Base-by-base conservation (phyloP, 2,329 filamentous ascomycete genomes). In the Neonectria hederae region DNA sequence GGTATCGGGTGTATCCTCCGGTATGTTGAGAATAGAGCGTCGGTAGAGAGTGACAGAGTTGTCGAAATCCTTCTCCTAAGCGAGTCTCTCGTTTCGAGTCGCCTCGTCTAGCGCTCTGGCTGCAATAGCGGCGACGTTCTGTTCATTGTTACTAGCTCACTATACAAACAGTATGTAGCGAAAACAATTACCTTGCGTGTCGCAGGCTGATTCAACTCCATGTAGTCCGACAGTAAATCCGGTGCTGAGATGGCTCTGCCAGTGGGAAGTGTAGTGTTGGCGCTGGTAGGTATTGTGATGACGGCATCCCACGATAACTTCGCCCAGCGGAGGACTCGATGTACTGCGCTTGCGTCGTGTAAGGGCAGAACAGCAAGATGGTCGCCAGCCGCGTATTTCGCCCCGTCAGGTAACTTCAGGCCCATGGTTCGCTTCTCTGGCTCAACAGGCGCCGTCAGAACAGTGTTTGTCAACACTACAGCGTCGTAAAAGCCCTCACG, bases 291-390 rank as follows among this genome's bases (percentile, higher is more conserved):
- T 55, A 91, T 86, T 1, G 84, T 88, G 26, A 75, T 63, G 3
- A 67, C 53, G 35, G 87, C 84, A 72, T 93, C 90, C 84, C 87
- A 89, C 0, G 89, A 83, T 1, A 93, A 78, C 1, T 83, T 81
- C 72, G 92, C 92, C 17, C 83, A 81, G 4, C 82, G 78, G 77
- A 92, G 85, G 0, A 84, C 89, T 5, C 89, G 82, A n/a, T 83
- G 82, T 7, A 93, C 84, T 9, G 79, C 86, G 32, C 82, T 79
- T 43, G 82, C 80, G 2, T 86, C 86, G 71, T 93, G 93, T 22
- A 90, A 78, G 0, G 91, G 91, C 0, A 92, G 80, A 2, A 92
- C 82, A 0, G 89, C 87, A 1, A 93, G 83, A 74, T 94, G 92
- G 72, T 93, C 91, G 21, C 91, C 91, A 5, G 88, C 85, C 22